These are phyloP conservation scores for Mortierella sp. DNA, from an alignment of 371 early-diverging fungal genomes.

Conservation along the genomic window DNA sequence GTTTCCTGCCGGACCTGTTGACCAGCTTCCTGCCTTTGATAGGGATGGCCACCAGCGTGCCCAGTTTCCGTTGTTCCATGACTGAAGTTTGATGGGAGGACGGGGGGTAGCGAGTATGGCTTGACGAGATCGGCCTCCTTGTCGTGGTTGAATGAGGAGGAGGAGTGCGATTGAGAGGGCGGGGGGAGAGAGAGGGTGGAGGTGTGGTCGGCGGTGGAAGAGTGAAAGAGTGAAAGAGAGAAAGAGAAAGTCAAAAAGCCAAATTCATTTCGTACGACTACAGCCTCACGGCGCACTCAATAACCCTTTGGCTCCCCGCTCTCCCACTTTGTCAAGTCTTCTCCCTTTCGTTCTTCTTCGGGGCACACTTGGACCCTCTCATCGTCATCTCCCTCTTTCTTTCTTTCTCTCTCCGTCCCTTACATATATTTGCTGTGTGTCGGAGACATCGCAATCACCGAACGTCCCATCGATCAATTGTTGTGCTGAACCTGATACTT, in stretches of 20 bases:
- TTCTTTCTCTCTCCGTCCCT: no score
- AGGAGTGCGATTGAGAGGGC: neutral
- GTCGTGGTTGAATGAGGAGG: neutral
- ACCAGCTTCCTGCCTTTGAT: conserved; percentile 49
- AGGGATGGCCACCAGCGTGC: conserved; percentile 41
- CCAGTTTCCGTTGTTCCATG: conserved; percentile 24
- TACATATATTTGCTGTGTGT: no score
- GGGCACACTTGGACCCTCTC: no score
- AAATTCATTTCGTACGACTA: neutral
- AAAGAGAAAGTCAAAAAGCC: neutral
- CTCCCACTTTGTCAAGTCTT: no score
- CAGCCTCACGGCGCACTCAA: no score
- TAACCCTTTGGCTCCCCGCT: no score
- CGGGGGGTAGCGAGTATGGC: neutral
- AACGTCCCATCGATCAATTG: no score
- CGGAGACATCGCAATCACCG: no score
- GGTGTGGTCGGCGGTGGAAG: neutral
- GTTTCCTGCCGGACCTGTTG: conserved; percentile 40
- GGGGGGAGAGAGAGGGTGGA: neutral
- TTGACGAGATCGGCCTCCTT: neutral
- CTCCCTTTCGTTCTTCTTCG: no score
- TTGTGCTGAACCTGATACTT: no score
- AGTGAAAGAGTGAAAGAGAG: neutral
- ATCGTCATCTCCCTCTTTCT: no score
- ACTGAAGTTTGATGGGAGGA: neutral